Base-by-base conservation (phyloP, 176 grass and related monocot genomes). In the Chloris gayana region DNA sequence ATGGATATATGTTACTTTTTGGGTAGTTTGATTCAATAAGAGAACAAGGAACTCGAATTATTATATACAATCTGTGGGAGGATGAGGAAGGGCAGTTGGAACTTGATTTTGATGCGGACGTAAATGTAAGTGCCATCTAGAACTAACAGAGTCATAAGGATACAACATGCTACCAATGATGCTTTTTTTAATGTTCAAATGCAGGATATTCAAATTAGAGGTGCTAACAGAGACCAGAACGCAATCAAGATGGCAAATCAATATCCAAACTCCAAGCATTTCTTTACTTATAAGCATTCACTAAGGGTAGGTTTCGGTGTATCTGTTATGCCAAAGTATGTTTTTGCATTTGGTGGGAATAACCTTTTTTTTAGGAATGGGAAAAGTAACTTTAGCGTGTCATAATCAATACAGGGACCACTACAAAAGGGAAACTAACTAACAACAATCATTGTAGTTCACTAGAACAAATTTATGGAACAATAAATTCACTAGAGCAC, bases 11-110 rank as follows among this genome's bases (percentile, higher is more conserved):
- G 41, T 13, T 44, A 44, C 41, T 44, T 44, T 44, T 44, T 44
- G 11, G 41, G 82, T 86, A 99, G 96, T 95, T 95, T 85, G 86
- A 76, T 73, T 89, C 57, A 54, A 87, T 93, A 60, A 87, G 93
- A 49, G 88, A 99, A 14, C 90, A 93, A 33, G 96, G 96, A 46
- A 99, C 92, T 77, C 92, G 86, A 67, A 87, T 99, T 82, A 35
- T 99, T 68, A 99, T 99, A 82, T 99, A 93, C 76, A 99, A 99
- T 92, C 86, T 99, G 30, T 99, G 96, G 96, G 92, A 95, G 85
- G 92, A 99, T 73, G 96, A 99, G 54, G 79, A 95, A 82, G 96
- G 92, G 39, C 56, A 93, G 44, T 75, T 95, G 51, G 96, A 99
- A 70, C 90, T 99, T 77, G 96, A 99, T 85, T 99, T 99, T 86